Evolutionary conservation across 139 green algal species (phyloP).

Genomic region (Chlorella sp.): DNA sequence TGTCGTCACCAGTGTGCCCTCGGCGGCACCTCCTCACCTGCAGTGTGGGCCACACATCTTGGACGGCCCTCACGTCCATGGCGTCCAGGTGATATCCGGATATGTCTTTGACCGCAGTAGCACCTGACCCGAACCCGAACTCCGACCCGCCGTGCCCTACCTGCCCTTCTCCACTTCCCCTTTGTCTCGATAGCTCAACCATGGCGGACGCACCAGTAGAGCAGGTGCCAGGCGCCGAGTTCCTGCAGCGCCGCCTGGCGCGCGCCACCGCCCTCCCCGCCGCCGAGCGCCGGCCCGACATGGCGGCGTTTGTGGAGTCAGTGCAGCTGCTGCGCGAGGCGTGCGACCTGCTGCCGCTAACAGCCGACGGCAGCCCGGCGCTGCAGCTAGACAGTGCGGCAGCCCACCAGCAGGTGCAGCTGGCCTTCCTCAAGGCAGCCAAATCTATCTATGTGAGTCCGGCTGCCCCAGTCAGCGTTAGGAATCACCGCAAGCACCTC

Average conservation of each 20-base stretch:
- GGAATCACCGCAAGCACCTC: not conserved
- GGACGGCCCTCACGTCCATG: too few relatives aligned
- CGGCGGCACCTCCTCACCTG: too few relatives aligned
- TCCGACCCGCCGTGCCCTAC: too few relatives aligned
- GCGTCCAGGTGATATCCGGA: too few relatives aligned
- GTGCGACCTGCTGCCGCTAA: not conserved
- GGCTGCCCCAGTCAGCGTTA: too few relatives aligned
- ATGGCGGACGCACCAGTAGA: too few relatives aligned
- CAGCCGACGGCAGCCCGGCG: not conserved
- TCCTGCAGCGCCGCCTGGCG: not conserved
- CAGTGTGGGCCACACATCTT: too few relatives aligned
- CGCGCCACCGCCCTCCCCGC: not conserved
- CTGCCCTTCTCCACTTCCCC: too few relatives aligned
- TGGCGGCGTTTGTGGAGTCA: not conserved
- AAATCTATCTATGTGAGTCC: not conserved
- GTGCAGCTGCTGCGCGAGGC: not conserved
- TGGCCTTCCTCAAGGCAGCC: not conserved
- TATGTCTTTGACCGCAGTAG: too few relatives aligned
- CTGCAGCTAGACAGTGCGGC: not conserved
- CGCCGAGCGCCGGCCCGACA: not conserved
- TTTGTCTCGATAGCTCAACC: too few relatives aligned
- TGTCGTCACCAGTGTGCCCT: too few relatives aligned
- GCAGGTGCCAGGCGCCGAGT: not conserved
- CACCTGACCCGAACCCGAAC: too few relatives aligned
- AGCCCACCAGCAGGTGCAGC: not conserved